Evolutionary conservation across 306 rosid species (phyloP).

Genomic region (Pyrus bretschneideri): DNA sequence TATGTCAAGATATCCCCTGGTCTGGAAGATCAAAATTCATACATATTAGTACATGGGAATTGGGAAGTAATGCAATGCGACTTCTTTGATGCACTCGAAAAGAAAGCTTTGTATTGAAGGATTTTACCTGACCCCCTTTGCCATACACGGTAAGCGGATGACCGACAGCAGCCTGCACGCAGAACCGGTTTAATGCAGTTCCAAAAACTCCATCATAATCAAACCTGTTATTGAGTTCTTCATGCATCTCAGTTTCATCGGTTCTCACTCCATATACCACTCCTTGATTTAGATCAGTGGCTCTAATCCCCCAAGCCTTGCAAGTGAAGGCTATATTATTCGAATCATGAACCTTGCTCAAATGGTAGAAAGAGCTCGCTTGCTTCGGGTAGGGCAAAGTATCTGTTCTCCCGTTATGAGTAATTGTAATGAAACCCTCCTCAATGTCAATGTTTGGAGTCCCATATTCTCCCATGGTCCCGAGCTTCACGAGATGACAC

Average conservation of each 20-base stretch:
- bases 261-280: slow-evolving; percentile 89
- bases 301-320: slow-evolving; percentile 98
- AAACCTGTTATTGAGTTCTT: slow-evolving; percentile 67
- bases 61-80: background rate
- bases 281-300: slow-evolving; percentile 95
- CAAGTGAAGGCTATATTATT: slow-evolving; percentile 96
- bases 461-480: slow-evolving; percentile 99
- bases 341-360: slow-evolving; percentile 95
- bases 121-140: slow-evolving; percentile 96
- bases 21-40: slow-evolving; percentile 37
- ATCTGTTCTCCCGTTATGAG: slow-evolving; percentile 94
- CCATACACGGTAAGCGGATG: slow-evolving; percentile 98
- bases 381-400: slow-evolving; percentile 95
- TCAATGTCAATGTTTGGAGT: slow-evolving; percentile 96
- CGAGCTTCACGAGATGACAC: slow-evolving; percentile 92
- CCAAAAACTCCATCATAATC: slow-evolving; percentile 96
- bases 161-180: slow-evolving; percentile 94
- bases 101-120: background rate
- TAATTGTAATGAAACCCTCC: slow-evolving; percentile 90
- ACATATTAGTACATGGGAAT: slow-evolving; percentile 2
- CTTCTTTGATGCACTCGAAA: background rate
- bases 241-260: slow-evolving; percentile 82
- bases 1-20: slow-evolving; percentile 92
- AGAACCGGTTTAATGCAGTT: slow-evolving; percentile 91
- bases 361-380: slow-evolving; percentile 95